Conservation (phyloP, 2,329 filamentous ascomycete species). For the Fusarium lyarnte region DNA sequence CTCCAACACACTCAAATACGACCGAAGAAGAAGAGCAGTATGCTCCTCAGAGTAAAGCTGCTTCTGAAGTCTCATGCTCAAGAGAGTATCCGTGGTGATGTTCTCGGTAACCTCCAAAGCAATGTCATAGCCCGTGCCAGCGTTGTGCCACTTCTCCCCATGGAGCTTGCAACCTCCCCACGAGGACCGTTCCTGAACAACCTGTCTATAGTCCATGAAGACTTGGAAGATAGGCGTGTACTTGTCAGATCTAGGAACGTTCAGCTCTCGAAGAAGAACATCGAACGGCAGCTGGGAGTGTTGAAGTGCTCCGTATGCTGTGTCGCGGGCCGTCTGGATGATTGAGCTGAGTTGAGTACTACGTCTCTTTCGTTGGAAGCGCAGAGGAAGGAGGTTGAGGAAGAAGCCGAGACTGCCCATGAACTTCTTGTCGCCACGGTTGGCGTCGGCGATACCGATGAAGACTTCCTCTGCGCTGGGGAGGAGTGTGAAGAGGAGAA, state of each 20-base stretch:
- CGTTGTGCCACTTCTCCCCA: neutral
- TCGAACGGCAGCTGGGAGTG: neutral
- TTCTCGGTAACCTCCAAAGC: neutral
- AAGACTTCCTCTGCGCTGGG: neutral
- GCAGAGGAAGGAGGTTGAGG: conserved; percentile 2
- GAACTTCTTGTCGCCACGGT: neutral
- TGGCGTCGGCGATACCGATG: conserved; percentile 6
- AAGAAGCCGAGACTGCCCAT: conserved; percentile 2
- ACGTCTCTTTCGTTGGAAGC: neutral
- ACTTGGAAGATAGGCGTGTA: conserved; percentile 8
- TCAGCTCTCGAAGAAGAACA: neutral
- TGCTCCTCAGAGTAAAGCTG: neutral
- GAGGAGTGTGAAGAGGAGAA: neutral
- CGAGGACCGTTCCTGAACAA: neutral
- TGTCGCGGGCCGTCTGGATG: neutral
- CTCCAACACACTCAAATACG: neutral
- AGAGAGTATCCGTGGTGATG: neutral
- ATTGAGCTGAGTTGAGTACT: neutral
- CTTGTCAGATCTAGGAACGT: neutral
- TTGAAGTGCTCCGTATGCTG: neutral
- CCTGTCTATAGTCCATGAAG: neutral
- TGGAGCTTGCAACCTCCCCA: neutral
- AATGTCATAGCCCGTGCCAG: neutral
- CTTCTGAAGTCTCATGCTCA: neutral
- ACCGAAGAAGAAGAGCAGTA: neutral